Evolutionary conservation across 2,329 filamentous ascomycete genomes (phyloP).

Genomic region (Niveomyces coronatus): DNA sequence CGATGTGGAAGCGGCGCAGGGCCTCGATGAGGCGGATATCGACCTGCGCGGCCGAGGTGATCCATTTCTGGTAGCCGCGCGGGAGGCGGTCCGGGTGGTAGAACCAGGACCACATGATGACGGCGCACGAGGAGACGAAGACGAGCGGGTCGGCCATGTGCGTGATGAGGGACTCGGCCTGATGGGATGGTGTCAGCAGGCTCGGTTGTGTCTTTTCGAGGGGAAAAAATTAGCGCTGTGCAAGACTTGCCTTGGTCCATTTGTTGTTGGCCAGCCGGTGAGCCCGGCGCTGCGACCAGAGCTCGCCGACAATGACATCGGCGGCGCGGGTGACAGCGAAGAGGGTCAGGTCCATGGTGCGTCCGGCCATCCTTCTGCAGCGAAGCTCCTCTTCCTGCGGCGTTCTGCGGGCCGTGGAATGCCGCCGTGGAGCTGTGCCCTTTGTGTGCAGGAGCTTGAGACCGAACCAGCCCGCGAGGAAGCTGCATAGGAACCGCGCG

Average conservation of each 20-base stretch:
- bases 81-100: conserved; percentile 64
- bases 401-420: conserved; percentile 18
- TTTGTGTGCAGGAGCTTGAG: conserved; percentile 48
- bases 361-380: conserved; percentile 43
- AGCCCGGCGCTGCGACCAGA: conserved; percentile 46
- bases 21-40: conserved; percentile 66
- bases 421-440: conserved; percentile 9
- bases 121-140: conserved; percentile 60
- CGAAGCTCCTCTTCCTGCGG: conserved; percentile 5
- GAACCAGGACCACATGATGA: conserved; percentile 88
- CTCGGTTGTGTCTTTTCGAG: not conserved
- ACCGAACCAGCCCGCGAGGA: conserved; percentile 48
- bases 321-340: conserved; percentile 63
- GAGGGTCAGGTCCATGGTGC: conserved; percentile 74
- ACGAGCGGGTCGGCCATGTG: conserved; percentile 50
- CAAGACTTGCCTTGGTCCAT: conserved; percentile 35
- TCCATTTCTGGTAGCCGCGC: conserved; percentile 70
- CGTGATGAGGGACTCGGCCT: conserved; percentile 26
- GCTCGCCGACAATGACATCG: conserved; percentile 57
- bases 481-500: conserved; percentile 47
- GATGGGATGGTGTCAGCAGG: conserved; percentile 2
- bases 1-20: conserved; percentile 54
- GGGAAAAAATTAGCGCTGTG: not conserved
- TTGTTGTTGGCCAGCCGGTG: conserved; percentile 33
- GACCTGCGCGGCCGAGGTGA: conserved; percentile 63